Evolutionary conservation across 2,329 filamentous ascomycete species (phyloP), one percentile per base, ranked within the genome.

Genomic region (Emmonsia crescens): DNA sequence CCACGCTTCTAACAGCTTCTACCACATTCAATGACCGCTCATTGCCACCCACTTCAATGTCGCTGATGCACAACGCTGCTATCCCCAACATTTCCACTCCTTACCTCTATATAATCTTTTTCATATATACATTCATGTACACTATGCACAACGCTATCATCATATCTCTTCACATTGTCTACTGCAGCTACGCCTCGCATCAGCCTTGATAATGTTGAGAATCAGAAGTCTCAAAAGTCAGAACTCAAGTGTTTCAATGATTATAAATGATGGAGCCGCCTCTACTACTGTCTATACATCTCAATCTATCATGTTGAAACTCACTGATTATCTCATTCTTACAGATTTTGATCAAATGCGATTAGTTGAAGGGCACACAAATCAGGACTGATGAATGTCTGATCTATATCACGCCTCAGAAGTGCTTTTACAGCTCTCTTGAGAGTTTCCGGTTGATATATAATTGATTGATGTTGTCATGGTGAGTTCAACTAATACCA

Each of bases 401-500:
- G 68, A 70, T 38, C 48, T 64, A 27, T 66, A 70, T 62, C 61
- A 68, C 12, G 69, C 67, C 10, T 67, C 68, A 29, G 68, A 70
- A 46, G 61, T 71, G 0, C 57, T 70, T 1, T 49, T 70, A 14
- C 48, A 62, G 12, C 58, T 69, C 21, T 66, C 68, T 5, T 70
- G 68, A 68, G 60, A 57, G 21, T 61, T 19, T 46, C 57, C 62
- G 2, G 65, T 69, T 38, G 68, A 70, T 62, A 54, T 70, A 9
- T 71, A 68, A 68, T 67, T 65, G 3, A 58, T 70, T 24, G 68
- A 64, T n/a, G n/a, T n/a, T 38, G 63, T 70, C 29, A 69, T 70
- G 66, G 68, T 69, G 63, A 64, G 62, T 60, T 24, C n/a, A 33
- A n/a, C n/a, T n/a, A n/a, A n/a, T n/a, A n/a, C n/a, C n/a, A n/a